Conservation (phyloP, 2,329 filamentous ascomycete genomes). For the Aspergillus fischeri region DNA sequence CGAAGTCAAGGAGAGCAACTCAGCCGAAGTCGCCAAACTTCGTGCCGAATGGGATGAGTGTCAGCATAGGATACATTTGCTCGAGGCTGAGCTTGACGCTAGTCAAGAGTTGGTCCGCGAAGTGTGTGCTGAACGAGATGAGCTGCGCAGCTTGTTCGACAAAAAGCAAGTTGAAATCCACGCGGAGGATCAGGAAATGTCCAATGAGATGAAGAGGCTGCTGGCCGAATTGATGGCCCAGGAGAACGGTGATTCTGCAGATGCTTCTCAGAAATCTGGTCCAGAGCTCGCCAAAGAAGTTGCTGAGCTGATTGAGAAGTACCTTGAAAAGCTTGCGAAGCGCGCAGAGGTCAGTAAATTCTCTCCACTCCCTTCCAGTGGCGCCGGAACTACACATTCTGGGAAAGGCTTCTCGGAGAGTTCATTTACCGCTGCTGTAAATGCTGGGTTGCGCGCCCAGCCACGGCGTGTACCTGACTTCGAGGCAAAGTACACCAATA, state of each 20-base stretch:
- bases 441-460: background rate
- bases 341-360: slow-evolving; percentile 38
- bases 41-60: slow-evolving; percentile 33
- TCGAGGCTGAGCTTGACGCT: slow-evolving; percentile 38
- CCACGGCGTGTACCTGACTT: background rate
- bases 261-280: slow-evolving; percentile 32
- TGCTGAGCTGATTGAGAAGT: slow-evolving; percentile 56
- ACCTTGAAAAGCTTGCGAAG: slow-evolving; percentile 39
- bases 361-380: slow-evolving; percentile 3
- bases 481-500: background rate
- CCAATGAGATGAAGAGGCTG: slow-evolving; percentile 40
- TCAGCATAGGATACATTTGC: slow-evolving; percentile 31
- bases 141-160: slow-evolving; percentile 36
- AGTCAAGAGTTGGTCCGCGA: slow-evolving; percentile 36
- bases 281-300: slow-evolving; percentile 41
- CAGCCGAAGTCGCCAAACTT: slow-evolving; percentile 30
- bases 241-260: slow-evolving; percentile 28
- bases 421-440: background rate
- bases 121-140: slow-evolving; percentile 36
- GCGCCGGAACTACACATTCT: background rate
- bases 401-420: background rate
- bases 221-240: slow-evolving; percentile 38
- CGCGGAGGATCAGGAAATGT: slow-evolving; percentile 38
- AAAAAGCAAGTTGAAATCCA: slow-evolving; percentile 37
- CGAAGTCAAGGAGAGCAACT: slow-evolving; percentile 33